Evolutionary conservation across 2,329 filamentous ascomycete species (phyloP).

Genomic region (Cercospora sp.): DNA sequence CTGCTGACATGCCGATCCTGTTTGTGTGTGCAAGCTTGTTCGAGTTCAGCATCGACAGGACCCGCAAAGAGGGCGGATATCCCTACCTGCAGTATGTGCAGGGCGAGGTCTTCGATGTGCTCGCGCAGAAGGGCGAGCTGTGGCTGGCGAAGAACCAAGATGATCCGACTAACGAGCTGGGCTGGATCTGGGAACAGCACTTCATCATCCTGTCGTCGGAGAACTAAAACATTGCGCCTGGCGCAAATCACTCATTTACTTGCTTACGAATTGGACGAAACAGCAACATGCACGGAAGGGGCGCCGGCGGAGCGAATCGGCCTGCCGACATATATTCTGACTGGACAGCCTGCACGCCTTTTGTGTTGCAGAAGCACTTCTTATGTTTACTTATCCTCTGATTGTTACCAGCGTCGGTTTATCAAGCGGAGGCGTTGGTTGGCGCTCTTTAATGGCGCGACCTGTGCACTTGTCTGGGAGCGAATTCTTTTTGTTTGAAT

Average conservation of each 20-base stretch:
- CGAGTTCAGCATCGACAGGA: constrained; percentile 93
- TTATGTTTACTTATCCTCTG: constrained; percentile 3
- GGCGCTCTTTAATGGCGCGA: constrained; percentile 4
- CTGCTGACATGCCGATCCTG: constrained; percentile 55
- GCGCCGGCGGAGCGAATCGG: background rate
- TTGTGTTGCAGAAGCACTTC: constrained; percentile 5
- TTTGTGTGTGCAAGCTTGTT: constrained; percentile 93
- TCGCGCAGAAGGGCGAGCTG: constrained; percentile 93
- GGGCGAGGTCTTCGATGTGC: constrained; percentile 73
- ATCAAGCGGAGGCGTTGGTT: constrained; percentile 9
- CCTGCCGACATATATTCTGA: background rate
- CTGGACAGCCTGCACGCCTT: background rate
- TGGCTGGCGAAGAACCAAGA: constrained; percentile 99
- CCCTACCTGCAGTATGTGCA: constrained; percentile 94
- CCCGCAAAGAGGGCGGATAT: constrained; percentile 89
- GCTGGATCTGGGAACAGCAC: constrained; percentile 99
- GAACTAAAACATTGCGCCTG: constrained; percentile 6
- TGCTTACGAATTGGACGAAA: background rate
- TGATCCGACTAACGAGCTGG: constrained; percentile 73
- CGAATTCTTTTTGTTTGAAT: constrained; percentile 18
- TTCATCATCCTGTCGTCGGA: constrained; percentile 55
- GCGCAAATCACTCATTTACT: background rate
- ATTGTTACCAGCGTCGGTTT: constrained; percentile 10
- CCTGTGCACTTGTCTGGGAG: constrained; percentile 4
- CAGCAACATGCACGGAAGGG: background rate